phyloP scores from a whole-genome alignment of 192 early-diverging fungal species.

The Umbelopsis sp. region DNA sequence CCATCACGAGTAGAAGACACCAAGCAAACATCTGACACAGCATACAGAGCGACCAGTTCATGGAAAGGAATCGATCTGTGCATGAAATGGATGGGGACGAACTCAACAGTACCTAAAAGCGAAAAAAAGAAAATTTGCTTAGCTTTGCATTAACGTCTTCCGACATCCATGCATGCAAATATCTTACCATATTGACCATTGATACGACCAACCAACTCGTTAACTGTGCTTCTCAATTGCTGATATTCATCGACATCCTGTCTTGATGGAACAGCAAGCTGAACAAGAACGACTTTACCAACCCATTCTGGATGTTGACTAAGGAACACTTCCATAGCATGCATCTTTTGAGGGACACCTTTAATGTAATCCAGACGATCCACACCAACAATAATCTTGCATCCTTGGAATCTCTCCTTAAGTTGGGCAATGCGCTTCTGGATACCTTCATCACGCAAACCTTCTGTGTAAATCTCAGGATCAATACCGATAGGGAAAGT shows the following conservation, averaged over 20 bases:
- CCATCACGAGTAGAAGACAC: slow-evolving; percentile 98
- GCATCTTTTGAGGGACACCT: slow-evolving; percentile 98
- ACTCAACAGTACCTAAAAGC: slow-evolving; percentile 80
- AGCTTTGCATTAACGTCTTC: too few species aligned
- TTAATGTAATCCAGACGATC: slow-evolving; percentile 99
- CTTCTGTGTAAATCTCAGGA: slow-evolving; percentile 90
- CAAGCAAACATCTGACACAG: slow-evolving; percentile 93
- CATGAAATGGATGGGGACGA: slow-evolving; percentile 97
- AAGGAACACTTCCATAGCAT: slow-evolving; percentile 93
- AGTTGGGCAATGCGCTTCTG: slow-evolving; percentile 75
- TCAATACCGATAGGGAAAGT: slow-evolving; percentile 99
- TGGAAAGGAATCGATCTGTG: slow-evolving; percentile 95
- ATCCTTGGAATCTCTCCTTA: slow-evolving; percentile 83
- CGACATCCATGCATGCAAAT: not conserved
- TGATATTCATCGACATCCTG: slow-evolving; percentile 99
- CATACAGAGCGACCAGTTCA: slow-evolving; percentile 95
- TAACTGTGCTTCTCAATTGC: slow-evolving; percentile 89
- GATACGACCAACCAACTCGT: slow-evolving; percentile 97
- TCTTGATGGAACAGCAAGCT: slow-evolving; percentile 97
- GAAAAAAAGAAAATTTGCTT: not conserved
- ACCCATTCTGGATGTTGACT: slow-evolving; percentile 87
- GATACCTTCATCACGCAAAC: slow-evolving; percentile 70
- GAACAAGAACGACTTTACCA: slow-evolving; percentile 93
- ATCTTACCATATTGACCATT: slow-evolving; percentile 85
- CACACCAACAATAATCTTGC: slow-evolving; percentile 93